Percentiles rank a stretch among this genome's conserved stretches.
phyloP scores from a whole-genome alignment of 371 early-diverging fungal genomes.

The Apophysomyces elegans region DNA sequence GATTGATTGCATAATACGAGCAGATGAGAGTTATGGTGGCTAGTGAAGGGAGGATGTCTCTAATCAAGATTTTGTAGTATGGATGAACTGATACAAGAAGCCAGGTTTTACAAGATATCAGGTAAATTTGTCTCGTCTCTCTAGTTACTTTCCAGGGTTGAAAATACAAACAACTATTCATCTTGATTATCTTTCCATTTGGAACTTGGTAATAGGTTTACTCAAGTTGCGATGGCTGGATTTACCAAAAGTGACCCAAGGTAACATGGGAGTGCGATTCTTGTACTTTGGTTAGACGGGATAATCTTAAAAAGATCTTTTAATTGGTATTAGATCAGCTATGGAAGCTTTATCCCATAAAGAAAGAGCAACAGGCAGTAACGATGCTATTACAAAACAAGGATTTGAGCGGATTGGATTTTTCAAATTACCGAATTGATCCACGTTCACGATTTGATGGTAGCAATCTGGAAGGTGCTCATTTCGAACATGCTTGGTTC shows the following conservation, averaged over 20 bases:
- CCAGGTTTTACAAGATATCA: constrained; percentile 35
- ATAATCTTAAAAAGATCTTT: background rate
- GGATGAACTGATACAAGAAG: constrained; percentile 53
- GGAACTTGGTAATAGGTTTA: constrained; percentile 21
- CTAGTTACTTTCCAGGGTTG: background rate
- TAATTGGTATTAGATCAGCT: constrained; percentile 29
- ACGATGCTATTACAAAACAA: constrained; percentile 27
- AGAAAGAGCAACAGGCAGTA: constrained; percentile 11
- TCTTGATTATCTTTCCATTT: too few species aligned
- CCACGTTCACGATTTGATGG: constrained; percentile 36
- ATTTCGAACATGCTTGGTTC: constrained; percentile 35
- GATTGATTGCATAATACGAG: too few species aligned
- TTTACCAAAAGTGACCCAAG: constrained; percentile 37
- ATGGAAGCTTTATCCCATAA: constrained; percentile 27
- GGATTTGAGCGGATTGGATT: constrained; percentile 35
- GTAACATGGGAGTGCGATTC: constrained; percentile 14
- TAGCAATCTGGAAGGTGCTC: constrained; percentile 38
- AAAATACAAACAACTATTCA: background rate
- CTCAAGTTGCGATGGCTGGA: constrained; percentile 34
- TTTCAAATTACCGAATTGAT: constrained; percentile 40
- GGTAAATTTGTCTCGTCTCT: constrained; percentile 16
- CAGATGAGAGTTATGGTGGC: too few species aligned
- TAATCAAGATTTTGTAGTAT: constrained; percentile 23
- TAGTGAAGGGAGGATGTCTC: too few species aligned
- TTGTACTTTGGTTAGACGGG: too few species aligned